These are phyloP conservation scores for Citrus cavaleriei DNA, from an alignment of 345 rosid species.

Conservation along the genomic window DNA sequence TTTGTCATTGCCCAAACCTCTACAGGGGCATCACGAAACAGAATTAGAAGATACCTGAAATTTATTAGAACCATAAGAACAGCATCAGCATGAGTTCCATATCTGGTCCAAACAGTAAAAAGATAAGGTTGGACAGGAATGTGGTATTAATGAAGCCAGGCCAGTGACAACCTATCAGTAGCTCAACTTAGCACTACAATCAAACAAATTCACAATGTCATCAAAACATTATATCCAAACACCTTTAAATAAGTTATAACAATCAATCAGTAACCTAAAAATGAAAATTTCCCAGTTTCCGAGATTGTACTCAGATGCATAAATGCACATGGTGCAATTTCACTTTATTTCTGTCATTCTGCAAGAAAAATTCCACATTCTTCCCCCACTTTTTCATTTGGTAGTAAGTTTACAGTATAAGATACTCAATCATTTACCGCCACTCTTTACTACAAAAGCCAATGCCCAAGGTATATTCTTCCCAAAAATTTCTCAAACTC, in stretches of 20 bases:
- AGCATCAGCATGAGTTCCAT: background rate
- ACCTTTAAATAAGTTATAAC: background rate
- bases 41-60: constrained; percentile 91
- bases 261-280: background rate
- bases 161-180: background rate
- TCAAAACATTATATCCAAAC: background rate
- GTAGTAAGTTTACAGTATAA: background rate
- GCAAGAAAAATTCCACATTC: background rate
- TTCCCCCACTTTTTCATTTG: background rate
- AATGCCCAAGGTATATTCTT: background rate
- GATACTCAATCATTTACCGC: background rate
- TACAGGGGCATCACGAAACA: constrained; percentile 98
- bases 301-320: background rate
- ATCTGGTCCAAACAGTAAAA: background rate
- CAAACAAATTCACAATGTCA: background rate
- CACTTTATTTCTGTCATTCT: background rate
- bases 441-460: background rate
- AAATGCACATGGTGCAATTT: background rate
- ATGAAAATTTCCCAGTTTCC: background rate
- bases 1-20: constrained; percentile 99
- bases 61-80: constrained; percentile 2
- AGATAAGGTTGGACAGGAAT: background rate
- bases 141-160: background rate
- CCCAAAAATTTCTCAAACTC: background rate
- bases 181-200: constrained; percentile 2